These are phyloP conservation scores for Hemileccinum impolitum DNA, from an alignment of 768 basidiomycete genomes.

Conservation along the genomic window DNA sequence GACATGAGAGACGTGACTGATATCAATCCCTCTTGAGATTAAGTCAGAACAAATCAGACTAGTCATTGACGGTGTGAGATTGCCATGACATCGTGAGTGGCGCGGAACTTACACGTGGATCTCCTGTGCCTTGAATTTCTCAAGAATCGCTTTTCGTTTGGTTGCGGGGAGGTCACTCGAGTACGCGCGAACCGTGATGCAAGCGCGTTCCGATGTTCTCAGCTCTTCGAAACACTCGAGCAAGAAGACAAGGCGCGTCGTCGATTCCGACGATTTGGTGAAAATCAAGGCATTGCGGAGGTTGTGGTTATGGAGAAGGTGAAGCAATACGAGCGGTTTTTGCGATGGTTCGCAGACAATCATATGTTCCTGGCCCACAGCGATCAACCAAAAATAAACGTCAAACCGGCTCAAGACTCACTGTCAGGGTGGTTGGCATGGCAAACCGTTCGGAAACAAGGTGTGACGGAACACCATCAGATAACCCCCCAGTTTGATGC, in stretches of 20 bases:
- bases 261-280: slow-evolving; percentile 95
- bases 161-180: slow-evolving; percentile 77
- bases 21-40: slow-evolving; percentile 93
- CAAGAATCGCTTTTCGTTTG: slow-evolving; percentile 76
- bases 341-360: slow-evolving; percentile 69
- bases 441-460: slow-evolving; percentile 73
- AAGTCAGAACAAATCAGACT: slow-evolving; percentile 97
- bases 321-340: slow-evolving; percentile 88
- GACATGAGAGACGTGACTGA: slow-evolving; percentile 88
- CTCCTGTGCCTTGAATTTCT: slow-evolving; percentile 75
- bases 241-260: slow-evolving; percentile 73
- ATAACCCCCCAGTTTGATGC: slow-evolving; percentile 36
- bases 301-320: slow-evolving; percentile 65
- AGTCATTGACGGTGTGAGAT: slow-evolving; percentile 5
- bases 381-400: slow-evolving; percentile 1
- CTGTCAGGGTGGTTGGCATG: slow-evolving; percentile 75
- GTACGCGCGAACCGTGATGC: slow-evolving; percentile 62
- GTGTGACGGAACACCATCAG: slow-evolving; percentile 42
- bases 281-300: slow-evolving; percentile 82
- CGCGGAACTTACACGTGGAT: slow-evolving; percentile 68
- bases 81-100: background rate
- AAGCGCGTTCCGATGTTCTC: slow-evolving; percentile 18
- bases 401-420: slow-evolving; percentile 32
- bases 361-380: slow-evolving; percentile 73
- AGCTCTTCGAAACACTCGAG: slow-evolving; percentile 78